Evolutionary conservation across 139 green algal genomes (phyloP), one percentile per base, ranked within the genome.

Genomic region (Micractinium sp.): DNA sequence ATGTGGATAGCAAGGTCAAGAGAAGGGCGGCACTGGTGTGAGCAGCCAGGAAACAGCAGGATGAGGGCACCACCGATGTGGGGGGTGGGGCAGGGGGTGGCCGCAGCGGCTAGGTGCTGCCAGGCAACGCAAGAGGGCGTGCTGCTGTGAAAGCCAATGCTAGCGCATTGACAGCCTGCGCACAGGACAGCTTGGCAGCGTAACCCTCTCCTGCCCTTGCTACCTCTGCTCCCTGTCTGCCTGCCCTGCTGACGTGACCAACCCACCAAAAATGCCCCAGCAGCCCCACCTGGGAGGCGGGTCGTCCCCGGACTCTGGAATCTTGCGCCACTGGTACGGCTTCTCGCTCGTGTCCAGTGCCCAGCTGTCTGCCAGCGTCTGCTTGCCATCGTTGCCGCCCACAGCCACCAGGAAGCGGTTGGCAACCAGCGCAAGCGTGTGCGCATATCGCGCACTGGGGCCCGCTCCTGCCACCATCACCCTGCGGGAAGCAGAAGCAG

Each of bases 291-390:
- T 93, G 20, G 95, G 90, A 0, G 93, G 94, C 0, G 96, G 96
- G 92, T 95, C 96, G 38, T 98, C 96, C 1, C 94, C 95, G n/a
- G 93, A 92, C 67, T 98, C 96, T 1, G 89, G 94, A 69, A 99
- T 98, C 84, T 97, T 97, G 25, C 93, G 94, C 98, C 98, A 99
- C 85, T 97, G 94, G 93, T 99, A 99, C 2, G 98, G 98, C 93
- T 99, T 99, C 85, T 99, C 96, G n/a, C 94, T 96, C 22, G 98
- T 99, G 91, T 99, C 98, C 75, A 99, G 94, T 0, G 97, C 96
- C 98, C 98, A 99, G 0, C 95, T 95, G 92, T 99, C 98, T 4
- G 92, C 90, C 71, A 98, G 92, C 35, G 96, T 99, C 47, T 92
- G 92, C 85, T 97, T 97, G 87, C 98, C 98, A 90, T 99, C 98